Percentiles rank a stretch among this genome's conserved stretches.
These are phyloP conservation scores for Apiospora aurea DNA, from an alignment of 2,329 filamentous ascomycete genomes.

Conservation along the genomic window DNA sequence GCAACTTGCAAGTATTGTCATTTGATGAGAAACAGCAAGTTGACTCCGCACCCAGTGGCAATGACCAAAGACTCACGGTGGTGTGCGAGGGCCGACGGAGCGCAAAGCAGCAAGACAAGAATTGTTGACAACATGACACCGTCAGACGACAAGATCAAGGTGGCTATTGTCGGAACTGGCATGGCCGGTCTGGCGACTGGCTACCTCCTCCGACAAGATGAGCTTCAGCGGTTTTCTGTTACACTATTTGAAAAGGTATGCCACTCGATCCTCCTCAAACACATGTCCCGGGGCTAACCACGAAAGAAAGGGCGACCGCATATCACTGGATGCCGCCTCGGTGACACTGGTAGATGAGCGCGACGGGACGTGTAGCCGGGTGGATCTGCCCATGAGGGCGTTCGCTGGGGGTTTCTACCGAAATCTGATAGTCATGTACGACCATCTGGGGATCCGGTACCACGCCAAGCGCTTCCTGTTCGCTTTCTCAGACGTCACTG, in stretches of 20 bases:
- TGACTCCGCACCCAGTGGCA: neutral
- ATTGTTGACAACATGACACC: neutral
- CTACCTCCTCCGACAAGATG: constrained; percentile 25
- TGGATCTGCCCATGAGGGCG: constrained; percentile 50
- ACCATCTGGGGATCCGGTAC: constrained; percentile 58
- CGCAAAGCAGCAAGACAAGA: neutral
- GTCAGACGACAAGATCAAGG: neutral
- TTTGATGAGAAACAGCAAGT: too few relatives aligned
- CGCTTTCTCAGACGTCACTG: constrained; percentile 50
- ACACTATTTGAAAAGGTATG: constrained; percentile 28
- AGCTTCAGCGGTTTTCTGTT: constrained; percentile 24
- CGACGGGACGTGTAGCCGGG: constrained; percentile 40
- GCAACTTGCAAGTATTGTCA: neutral
- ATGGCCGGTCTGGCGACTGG: constrained; percentile 27
- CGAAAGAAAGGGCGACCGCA: constrained; percentile 38
- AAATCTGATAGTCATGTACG: constrained; percentile 63
- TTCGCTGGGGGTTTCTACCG: constrained; percentile 55
- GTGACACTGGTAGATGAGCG: constrained; percentile 44
- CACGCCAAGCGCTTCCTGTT: constrained; percentile 60
- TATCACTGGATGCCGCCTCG: constrained; percentile 49
- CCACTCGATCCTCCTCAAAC: neutral
- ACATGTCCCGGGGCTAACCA: neutral
- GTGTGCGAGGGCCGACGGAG: neutral
- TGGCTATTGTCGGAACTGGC: constrained; percentile 27
- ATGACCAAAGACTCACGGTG: neutral